phyloP scores from a whole-genome alignment of 768 basidiomycete genomes.

The Tulasnella sp. region DNA sequence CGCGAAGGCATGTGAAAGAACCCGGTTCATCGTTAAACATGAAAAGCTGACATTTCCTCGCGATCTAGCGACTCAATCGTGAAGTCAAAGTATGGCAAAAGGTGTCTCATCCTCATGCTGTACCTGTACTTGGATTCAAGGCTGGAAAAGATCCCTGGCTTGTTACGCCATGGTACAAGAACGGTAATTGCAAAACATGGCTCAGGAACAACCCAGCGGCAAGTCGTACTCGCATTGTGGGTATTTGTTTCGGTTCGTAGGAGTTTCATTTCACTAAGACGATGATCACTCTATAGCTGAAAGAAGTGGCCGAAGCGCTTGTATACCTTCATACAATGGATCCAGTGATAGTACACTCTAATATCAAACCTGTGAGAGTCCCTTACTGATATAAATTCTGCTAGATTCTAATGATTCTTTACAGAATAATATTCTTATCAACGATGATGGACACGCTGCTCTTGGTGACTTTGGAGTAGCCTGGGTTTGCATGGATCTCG shows the following conservation, averaged over 20 bases:
- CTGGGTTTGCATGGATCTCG: background rate
- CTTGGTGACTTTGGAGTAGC: background rate
- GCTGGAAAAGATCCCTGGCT: background rate
- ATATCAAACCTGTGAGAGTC: background rate
- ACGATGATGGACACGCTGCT: background rate
- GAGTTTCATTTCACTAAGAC: background rate
- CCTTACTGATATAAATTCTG: too few relatives aligned
- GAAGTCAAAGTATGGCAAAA: background rate
- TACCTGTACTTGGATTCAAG: background rate
- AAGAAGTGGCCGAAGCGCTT: background rate
- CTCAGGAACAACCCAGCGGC: background rate
- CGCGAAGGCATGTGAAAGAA: too few relatives aligned
- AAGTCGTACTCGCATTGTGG: background rate
- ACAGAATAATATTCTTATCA: background rate
- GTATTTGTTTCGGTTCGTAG: background rate
- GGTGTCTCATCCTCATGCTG: background rate
- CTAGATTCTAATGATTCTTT: too few relatives aligned
- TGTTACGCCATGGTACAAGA: background rate
- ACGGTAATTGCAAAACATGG: background rate
- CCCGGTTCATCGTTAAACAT: too few relatives aligned
- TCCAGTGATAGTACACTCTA: background rate
- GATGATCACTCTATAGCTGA: background rate
- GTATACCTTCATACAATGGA: background rate
- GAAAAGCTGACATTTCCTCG: too few relatives aligned
- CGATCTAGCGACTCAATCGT: background rate